Evolutionary conservation across 768 basidiomycete species (phyloP).

Genomic region (Inosperma sp.): DNA sequence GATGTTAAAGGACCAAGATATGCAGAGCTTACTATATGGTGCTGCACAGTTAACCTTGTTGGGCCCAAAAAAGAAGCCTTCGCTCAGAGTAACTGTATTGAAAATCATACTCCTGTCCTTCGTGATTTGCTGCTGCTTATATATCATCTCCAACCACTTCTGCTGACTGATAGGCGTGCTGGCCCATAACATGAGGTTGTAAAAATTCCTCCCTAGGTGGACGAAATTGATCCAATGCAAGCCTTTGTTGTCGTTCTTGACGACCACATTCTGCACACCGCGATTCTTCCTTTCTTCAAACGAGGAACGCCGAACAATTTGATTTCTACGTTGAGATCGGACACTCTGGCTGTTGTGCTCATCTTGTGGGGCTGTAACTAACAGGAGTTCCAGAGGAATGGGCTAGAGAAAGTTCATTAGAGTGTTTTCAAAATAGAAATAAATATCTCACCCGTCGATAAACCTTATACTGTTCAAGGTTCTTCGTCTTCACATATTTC

Average conservation of each 20-base stretch:
- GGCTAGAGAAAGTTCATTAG: constrained; percentile 48
- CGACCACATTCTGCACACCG: constrained; percentile 36
- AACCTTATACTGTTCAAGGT: constrained; percentile 88
- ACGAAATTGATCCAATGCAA: constrained; percentile 91
- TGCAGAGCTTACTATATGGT: constrained; percentile 64
- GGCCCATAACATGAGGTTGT: constrained; percentile 89
- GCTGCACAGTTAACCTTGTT: constrained; percentile 94
- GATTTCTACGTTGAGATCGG: constrained; percentile 35
- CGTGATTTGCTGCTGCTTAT: constrained; percentile 83
- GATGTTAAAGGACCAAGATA: neutral
- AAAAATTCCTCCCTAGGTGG: constrained; percentile 89
- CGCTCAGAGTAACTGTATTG: constrained; percentile 77
- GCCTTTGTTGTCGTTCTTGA: constrained; percentile 62
- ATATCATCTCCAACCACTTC: constrained; percentile 92
- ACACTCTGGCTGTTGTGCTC: constrained; percentile 29
- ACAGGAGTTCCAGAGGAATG: constrained; percentile 89
- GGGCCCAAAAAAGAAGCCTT: constrained; percentile 79
- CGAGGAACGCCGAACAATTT: constrained; percentile 42
- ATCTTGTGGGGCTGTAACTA: constrained; percentile 77
- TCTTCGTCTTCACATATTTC: constrained; percentile 77
- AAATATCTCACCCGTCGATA: constrained; percentile 77
- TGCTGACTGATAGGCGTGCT: constrained; percentile 76
- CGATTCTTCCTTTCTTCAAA: constrained; percentile 31
- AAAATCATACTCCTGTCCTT: constrained; percentile 83
- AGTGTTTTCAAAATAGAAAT: neutral